Evolutionary conservation across 2,329 filamentous ascomycete species (phyloP), one percentile per base, ranked within the genome.

Genomic region (Epichloe glyceriae): DNA sequence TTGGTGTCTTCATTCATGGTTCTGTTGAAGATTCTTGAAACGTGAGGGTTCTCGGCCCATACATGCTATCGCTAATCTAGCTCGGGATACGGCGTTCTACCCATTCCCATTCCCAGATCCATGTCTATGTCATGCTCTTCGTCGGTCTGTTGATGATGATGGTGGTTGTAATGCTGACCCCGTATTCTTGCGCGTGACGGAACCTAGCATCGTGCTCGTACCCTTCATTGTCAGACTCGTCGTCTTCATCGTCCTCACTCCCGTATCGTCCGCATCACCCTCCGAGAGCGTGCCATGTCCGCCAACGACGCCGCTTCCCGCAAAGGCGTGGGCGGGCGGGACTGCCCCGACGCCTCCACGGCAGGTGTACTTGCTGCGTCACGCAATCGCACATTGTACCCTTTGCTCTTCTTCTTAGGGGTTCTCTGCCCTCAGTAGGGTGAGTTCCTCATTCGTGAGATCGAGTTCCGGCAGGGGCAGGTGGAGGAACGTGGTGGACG

Each of bases 331-430:
- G 22, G 3, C 5, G 46, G 34, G 5, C 53, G 55, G 12, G 51
- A 52, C 8, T 56, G 50, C 10, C 54, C 60, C 17, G 51, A 50
- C 0, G 56, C 45, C 15, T 14, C 48, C 10, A 53, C 45, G 35
- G 60, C 58, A 4, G 54, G 30, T 14, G 50, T 52, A 38, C 57
- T 57, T 22, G 54, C 57, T 1, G 56, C 56, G 14, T 62, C 60
- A 6, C 58, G 54, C 1, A 67, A 55, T 12, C 62, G 60, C 7
- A 65, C 62, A 19, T 64, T 67, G 35, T 68, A 68, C 0, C 64
- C 64, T 34, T 61, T 62, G 26, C 64, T 65, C 54, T 64, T 68
- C 57, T 64, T 69, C 55, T 63, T 67, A 2, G 63, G 57, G 65
- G 65, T 33, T 65, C 60, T 26, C 63, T 58, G 8, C 67, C 67